Evolutionary conservation across 2,329 filamentous ascomycete species (phyloP).

Genomic region (Sclerotiophoma versabilis): DNA sequence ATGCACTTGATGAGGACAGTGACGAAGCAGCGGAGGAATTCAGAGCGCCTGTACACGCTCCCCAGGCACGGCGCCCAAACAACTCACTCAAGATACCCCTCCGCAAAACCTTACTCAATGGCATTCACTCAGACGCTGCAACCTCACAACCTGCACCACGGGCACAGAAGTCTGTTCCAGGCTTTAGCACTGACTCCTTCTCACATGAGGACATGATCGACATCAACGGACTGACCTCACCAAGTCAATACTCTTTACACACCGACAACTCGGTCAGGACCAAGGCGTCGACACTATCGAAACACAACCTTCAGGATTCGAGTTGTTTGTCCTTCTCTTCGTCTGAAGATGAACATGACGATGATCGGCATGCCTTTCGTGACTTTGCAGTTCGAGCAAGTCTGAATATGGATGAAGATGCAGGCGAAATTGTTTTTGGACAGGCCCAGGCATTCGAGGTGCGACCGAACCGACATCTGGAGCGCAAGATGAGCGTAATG

Average conservation of each 20-base stretch:
- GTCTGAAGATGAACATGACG: slow-evolving; percentile 47
- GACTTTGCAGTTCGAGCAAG: slow-evolving; percentile 41
- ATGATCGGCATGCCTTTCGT: slow-evolving; percentile 11
- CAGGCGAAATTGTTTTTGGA: slow-evolving; percentile 47
- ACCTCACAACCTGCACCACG: slow-evolving; percentile 17
- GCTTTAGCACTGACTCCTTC: slow-evolving; percentile 29
- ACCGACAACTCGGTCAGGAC: slow-evolving; percentile 41
- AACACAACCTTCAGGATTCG: slow-evolving; percentile 46
- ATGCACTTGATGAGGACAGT: slow-evolving; percentile 53
- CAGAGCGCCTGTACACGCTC: slow-evolving; percentile 19
- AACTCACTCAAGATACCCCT: slow-evolving; percentile 19
- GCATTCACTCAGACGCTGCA: slow-evolving; percentile 18
- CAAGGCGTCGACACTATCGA: slow-evolving; percentile 43
- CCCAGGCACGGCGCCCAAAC: slow-evolving; percentile 19
- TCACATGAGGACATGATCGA: slow-evolving; percentile 32
- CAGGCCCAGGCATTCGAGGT: slow-evolving; percentile 49
- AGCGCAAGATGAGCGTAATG: slow-evolving; percentile 42
- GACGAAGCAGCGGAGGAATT: slow-evolving; percentile 38
- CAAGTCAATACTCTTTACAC: slow-evolving; percentile 39
- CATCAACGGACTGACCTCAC: slow-evolving; percentile 35
- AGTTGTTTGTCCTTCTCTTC: slow-evolving; percentile 51
- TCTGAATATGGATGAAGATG: slow-evolving; percentile 43
- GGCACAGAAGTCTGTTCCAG: slow-evolving; percentile 21
- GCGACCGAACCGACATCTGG: slow-evolving; percentile 36
- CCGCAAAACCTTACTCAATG: slow-evolving; percentile 29